These are phyloP conservation scores for Intubia oerlemansii DNA, from an alignment of 2,329 filamentous ascomycete species.

Conservation along the genomic window DNA sequence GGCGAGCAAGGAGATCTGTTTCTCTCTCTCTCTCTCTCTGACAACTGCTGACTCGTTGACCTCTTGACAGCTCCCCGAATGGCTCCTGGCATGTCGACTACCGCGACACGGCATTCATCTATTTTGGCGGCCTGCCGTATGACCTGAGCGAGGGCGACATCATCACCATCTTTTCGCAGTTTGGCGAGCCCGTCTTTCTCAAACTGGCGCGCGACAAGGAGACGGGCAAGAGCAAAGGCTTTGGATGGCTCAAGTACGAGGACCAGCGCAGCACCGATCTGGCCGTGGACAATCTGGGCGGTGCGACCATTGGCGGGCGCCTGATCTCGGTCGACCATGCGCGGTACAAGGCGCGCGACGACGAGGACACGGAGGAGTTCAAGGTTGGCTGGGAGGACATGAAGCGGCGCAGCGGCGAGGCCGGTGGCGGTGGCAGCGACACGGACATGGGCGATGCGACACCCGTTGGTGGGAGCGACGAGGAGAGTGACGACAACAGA, in stretches of 20 bases:
- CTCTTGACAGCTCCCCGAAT: constrained; percentile 41
- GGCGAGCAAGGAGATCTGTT: background rate
- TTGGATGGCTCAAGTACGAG: constrained; percentile 94
- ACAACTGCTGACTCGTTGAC: background rate
- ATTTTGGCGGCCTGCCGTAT: constrained; percentile 84
- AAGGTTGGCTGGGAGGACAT: constrained; percentile 39
- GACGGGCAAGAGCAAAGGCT: constrained; percentile 84
- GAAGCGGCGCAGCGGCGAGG: constrained; percentile 23
- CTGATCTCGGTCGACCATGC: constrained; percentile 80
- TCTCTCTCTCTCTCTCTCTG: too few species aligned
- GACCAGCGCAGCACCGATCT: constrained; percentile 91
- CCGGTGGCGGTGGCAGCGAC: constrained; percentile 16
- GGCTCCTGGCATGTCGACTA: constrained; percentile 97
- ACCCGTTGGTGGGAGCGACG: constrained; percentile 19
- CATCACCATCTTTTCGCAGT: constrained; percentile 92
- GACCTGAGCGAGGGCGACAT: constrained; percentile 91
- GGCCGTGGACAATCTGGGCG: constrained; percentile 87
- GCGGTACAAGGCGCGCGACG: constrained; percentile 72
- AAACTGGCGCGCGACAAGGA: constrained; percentile 90
- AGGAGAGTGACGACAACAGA: constrained; percentile 3
- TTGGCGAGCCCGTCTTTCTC: constrained; percentile 81
- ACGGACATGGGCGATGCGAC: constrained; percentile 23
- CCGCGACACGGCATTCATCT: constrained; percentile 82
- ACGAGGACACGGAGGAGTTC: constrained; percentile 39
- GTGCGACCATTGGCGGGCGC: constrained; percentile 61